Conservation (phyloP, 139 green algal species). For the Tetradesmus obliquus region DNA sequence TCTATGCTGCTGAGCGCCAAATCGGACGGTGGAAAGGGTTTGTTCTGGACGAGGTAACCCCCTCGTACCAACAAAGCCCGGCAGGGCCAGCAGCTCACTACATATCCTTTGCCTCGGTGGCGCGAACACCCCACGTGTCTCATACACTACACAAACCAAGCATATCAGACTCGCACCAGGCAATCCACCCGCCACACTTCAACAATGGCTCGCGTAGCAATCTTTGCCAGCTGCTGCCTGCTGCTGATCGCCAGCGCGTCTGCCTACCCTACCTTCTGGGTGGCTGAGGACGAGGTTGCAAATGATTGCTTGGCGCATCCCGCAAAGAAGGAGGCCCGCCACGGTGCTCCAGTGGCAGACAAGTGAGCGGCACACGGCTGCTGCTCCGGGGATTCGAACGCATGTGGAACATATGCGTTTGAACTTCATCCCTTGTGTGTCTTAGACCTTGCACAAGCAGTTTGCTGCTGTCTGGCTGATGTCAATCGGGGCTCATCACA, state of each 20-base stretch:
- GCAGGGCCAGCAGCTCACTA: too few species aligned
- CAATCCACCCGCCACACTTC: not conserved
- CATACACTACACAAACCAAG: too few species aligned
- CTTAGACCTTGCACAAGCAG: not conserved
- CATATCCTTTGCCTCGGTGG: too few species aligned
- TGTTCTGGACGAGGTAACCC: too few species aligned
- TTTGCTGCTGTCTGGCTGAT: not conserved
- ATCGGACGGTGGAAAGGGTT: too few species aligned
- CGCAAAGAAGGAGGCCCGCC: not conserved
- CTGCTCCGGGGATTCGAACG: not conserved
- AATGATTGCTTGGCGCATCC: slow-evolving; percentile 10
- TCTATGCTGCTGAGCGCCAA: too few species aligned
- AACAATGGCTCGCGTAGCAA: not conserved
- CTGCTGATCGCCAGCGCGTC: not conserved
- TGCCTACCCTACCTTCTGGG: slow-evolving; percentile 24
- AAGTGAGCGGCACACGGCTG: not conserved
- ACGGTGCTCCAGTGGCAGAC: slow-evolving; percentile 1
- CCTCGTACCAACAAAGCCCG: too few species aligned
- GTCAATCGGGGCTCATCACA: not conserved
- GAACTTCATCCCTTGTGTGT: not conserved
- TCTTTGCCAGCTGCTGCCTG: not conserved
- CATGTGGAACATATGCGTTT: not conserved
- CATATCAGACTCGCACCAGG: not conserved
- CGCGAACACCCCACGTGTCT: too few species aligned
- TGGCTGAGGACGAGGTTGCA: not conserved